Base-by-base conservation (phyloP, 768 basidiomycete genomes). In the Trametes sanguinea region DNA sequence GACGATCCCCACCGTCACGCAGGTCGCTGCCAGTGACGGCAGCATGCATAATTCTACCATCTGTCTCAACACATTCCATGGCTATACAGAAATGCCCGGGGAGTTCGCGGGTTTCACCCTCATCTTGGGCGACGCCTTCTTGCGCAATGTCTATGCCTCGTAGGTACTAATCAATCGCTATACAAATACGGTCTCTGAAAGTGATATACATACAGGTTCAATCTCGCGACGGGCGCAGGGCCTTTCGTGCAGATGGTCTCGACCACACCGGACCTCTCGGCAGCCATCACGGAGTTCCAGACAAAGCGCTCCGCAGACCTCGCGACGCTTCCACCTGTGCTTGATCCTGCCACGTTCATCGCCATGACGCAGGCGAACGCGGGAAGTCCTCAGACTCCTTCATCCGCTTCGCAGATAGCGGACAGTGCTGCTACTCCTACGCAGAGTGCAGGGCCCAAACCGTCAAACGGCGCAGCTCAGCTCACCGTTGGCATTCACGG, bases 181-280 rank as follows among this genome's bases (percentile, higher is more conserved):
- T 17, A n/a, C 27, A 22, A 7, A 39, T 11, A 33, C n/a, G n/a
- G 11, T 10, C 37, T 30, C 4, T 37, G 22, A 22, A 22, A 22
- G 22, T 22, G 22, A 22, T 22, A 22, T 22, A 22, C 22, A 22
- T 22, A 22, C 52, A 27, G 17, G 29, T 53, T 43, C 30, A 7
- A 51, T 9, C 3, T 42, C 43, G 56, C 66, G 56, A 67, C 62
- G 42, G 60, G 58, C 55, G 69, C 61, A 27, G 63, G 66, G 10
- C 74, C 75, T 1, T 76, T 67, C 69, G 66, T 76, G 51, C 75
- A 76, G 65, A 62, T 76, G 53, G 52, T 74, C 44, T 54, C 70
- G 29, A 71, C 69, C 16, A 71, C 69, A 46, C 27, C 48, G 22
- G 57, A 57, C n/a, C 2, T 42, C 39, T 51, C 68, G 57, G 6